Percentiles rank a stretch among this genome's conserved stretches.
These are phyloP conservation scores for Ceratocystis harringtonii DNA, from an alignment of 2,329 filamentous ascomycete genomes.

Conservation along the genomic window DNA sequence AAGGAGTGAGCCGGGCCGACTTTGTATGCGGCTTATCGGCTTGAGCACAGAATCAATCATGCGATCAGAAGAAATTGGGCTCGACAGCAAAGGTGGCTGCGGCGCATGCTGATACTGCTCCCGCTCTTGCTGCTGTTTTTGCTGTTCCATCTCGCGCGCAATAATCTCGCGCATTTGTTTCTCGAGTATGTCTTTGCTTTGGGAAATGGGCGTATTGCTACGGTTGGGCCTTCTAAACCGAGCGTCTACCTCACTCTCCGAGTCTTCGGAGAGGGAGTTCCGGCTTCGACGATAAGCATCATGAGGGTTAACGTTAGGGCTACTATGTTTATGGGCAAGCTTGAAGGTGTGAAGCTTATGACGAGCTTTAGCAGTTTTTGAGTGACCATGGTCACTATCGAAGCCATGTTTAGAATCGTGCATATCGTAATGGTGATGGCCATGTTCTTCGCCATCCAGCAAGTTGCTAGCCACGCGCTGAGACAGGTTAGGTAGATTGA, in stretches of 20 bases:
- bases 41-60: constrained; percentile 19
- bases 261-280: constrained; percentile 43
- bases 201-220: constrained; percentile 33
- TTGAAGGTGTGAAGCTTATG: constrained; percentile 16
- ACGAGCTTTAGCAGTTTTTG: constrained; percentile 11
- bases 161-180: constrained; percentile 49
- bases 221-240: constrained; percentile 27
- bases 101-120: neutral
- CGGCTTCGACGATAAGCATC: constrained; percentile 37
- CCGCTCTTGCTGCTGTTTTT: constrained; percentile 6
- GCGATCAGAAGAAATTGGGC: neutral
- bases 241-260: constrained; percentile 39
- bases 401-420: constrained; percentile 10
- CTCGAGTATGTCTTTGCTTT: constrained; percentile 38
- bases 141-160: constrained; percentile 35
- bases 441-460: constrained; percentile 22
- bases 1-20: constrained; percentile 26
- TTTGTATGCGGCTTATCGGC: constrained; percentile 23
- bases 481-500: constrained; percentile 19
- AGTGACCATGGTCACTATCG: constrained; percentile 13
- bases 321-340: constrained; percentile 33
- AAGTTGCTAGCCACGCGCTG: constrained; percentile 15
- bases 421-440: constrained; percentile 21
- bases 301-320: constrained; percentile 35
- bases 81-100: neutral